phyloP scores from a whole-genome alignment of 1,284 basidiomycete species.

The Veloboletus limbatus region DNA sequence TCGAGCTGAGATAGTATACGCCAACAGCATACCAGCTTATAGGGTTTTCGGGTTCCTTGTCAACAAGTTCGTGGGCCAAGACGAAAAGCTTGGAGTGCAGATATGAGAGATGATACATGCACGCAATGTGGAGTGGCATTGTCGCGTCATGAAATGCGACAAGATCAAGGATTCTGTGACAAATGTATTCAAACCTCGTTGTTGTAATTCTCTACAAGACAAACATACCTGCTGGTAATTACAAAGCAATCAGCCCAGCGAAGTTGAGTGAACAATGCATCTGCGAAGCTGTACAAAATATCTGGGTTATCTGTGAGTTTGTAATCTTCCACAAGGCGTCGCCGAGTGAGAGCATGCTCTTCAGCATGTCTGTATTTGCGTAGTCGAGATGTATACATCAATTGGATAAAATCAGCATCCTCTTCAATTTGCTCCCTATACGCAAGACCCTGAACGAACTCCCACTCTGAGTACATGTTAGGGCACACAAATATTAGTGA shows the following conservation, averaged over 20 bases:
- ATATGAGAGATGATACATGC: conserved; percentile 93
- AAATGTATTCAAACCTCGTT: conserved; percentile 4
- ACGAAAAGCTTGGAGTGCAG: conserved; percentile 92
- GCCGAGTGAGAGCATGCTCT: conserved; percentile 77
- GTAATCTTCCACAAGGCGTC: conserved; percentile 74
- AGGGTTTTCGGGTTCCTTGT: conserved; percentile 87
- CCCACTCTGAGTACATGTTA: conserved; percentile 72
- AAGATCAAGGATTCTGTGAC: conserved; percentile 71
- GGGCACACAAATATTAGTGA: not conserved
- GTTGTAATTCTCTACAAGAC: not conserved
- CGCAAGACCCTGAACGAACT: conserved; percentile 83
- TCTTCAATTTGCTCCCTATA: conserved; percentile 83
- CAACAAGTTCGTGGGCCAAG: conserved; percentile 93
- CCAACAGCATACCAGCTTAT: conserved; percentile 99
- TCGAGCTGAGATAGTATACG: conserved; percentile 89
- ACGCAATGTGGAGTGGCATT: conserved; percentile 92
- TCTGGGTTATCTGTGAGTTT: conserved; percentile 88
- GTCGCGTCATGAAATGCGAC: conserved; percentile 82
- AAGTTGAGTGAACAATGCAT: conserved; percentile 84
- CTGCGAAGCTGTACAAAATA: conserved; percentile 88
- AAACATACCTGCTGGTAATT: conserved; percentile 74
- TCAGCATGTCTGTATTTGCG: conserved; percentile 85
- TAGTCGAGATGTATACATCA: conserved; percentile 90
- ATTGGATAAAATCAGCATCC: conserved; percentile 85
- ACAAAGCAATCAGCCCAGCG: conserved; percentile 93